Percentiles rank a stretch among this genome's conserved stretches.
phyloP scores from a whole-genome alignment of 495 filamentous ascomycete species.

The Physcia stellaris region DNA sequence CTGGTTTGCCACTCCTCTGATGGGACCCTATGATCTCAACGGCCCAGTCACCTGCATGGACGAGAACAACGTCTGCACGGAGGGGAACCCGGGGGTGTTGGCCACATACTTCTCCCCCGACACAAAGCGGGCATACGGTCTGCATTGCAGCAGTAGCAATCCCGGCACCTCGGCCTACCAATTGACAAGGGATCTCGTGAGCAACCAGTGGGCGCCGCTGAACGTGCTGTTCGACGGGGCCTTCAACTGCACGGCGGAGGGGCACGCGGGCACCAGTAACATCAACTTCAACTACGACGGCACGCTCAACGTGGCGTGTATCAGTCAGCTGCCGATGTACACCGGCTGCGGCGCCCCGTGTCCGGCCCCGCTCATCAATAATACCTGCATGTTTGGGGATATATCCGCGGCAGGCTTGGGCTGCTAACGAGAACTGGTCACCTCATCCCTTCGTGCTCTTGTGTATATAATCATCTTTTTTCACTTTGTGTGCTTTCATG shows the following conservation, averaged over 20 bases:
- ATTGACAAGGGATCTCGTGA: slow-evolving; percentile 5
- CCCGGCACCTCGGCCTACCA: not conserved
- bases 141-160: not conserved
- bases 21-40: slow-evolving; percentile 4
- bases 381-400: not conserved
- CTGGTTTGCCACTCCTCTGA: not conserved
- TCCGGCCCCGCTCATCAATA: not conserved
- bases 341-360: slow-evolving; percentile 2
- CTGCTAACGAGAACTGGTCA: too few relatives aligned
- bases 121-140: slow-evolving; percentile 2
- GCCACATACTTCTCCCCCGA: slow-evolving; percentile 5
- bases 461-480: too few relatives aligned
- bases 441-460: too few relatives aligned
- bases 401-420: too few relatives aligned
- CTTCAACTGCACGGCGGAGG: slow-evolving; percentile 12
- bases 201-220: slow-evolving; percentile 7
- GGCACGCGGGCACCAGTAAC: slow-evolving; percentile 1
- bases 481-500: too few relatives aligned
- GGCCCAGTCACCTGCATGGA: too few relatives aligned
- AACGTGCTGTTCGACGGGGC: slow-evolving; percentile 12
- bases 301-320: slow-evolving; percentile 10
- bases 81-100: not conserved
- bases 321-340: slow-evolving; percentile 6
- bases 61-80: slow-evolving; percentile 2
- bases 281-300: slow-evolving; percentile 5